A percentile compares a stretch with the other conserved stretches of the same genome.
phyloP scores from a whole-genome alignment of 345 rosid species.

The Sapria himalayana region DNA sequence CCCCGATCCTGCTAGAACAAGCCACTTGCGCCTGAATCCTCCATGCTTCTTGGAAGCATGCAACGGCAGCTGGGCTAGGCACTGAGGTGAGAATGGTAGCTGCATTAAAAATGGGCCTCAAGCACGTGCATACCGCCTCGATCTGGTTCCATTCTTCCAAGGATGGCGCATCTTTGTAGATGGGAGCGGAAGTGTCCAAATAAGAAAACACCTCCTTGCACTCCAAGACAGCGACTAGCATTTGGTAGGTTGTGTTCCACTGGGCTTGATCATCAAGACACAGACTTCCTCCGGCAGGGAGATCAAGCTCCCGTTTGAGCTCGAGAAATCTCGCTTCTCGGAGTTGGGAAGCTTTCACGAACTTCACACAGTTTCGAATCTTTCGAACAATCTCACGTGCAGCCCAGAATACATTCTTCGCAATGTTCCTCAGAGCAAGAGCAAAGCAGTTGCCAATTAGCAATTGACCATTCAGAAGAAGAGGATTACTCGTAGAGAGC shows the following conservation, averaged over 20 bases:
- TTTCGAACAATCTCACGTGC: slow-evolving; percentile 43
- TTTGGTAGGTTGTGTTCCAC: slow-evolving; percentile 73
- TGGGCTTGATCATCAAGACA: slow-evolving; percentile 47
- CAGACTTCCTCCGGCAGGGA: slow-evolving; percentile 48
- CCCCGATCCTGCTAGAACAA: slow-evolving; percentile 31
- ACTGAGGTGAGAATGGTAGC: slow-evolving; percentile 29
- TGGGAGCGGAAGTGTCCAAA: slow-evolving; percentile 64
- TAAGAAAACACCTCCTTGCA: slow-evolving; percentile 77
- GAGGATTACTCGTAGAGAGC: slow-evolving; percentile 49
- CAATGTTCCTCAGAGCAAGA: slow-evolving; percentile 30
- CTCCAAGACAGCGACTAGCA: slow-evolving; percentile 72
- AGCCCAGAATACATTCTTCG: slow-evolving; percentile 31
- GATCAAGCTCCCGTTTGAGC: slow-evolving; percentile 79
- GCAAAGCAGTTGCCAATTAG: slow-evolving; percentile 53
- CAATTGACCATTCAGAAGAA: slow-evolving; percentile 60
- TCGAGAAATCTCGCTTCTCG: slow-evolving; percentile 75
- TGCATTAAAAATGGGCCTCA: slow-evolving; percentile 67
- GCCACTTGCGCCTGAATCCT: slow-evolving; percentile 58
- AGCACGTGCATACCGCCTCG: slow-evolving; percentile 42
- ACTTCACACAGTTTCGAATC: slow-evolving; percentile 62
- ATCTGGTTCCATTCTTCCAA: slow-evolving; percentile 54
- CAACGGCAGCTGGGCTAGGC: slow-evolving; percentile 29
- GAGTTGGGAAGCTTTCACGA: slow-evolving; percentile 66
- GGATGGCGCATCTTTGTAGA: slow-evolving; percentile 53
- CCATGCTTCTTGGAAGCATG: slow-evolving; percentile 74